phyloP scores from a whole-genome alignment of 352 stramenopile genomes.

The Albugo candida region DNA sequence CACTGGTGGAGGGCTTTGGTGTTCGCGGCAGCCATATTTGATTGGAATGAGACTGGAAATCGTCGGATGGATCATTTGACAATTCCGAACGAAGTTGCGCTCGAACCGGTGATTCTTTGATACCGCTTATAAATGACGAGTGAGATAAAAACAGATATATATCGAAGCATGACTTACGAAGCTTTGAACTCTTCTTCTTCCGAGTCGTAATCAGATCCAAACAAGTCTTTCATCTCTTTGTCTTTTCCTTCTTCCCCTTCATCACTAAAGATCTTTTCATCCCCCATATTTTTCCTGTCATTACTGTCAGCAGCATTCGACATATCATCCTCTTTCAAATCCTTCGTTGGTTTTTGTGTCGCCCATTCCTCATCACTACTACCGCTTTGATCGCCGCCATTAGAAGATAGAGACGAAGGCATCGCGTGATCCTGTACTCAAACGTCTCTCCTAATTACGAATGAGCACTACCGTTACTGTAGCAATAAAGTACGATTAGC shows the following conservation, averaged over 20 bases:
- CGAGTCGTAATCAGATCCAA: constrained; percentile 77
- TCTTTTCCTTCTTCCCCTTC: constrained; percentile 38
- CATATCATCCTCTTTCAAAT: background rate
- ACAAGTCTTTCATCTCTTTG: constrained; percentile 78
- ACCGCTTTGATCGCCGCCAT: too few species aligned
- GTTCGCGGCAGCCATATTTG: constrained; percentile 62
- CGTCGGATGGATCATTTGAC: constrained; percentile 16
- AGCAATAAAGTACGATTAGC: background rate
- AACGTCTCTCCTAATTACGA: background rate
- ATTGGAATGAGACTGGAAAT: constrained; percentile 15
- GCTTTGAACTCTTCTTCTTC: constrained; percentile 79
- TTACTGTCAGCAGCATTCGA: constrained; percentile 28
- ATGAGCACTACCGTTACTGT: background rate
- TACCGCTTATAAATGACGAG: constrained; percentile 19
- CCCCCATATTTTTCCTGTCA: background rate
- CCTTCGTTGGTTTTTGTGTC: background rate
- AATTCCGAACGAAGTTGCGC: constrained; percentile 27
- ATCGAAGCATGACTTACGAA: constrained; percentile 20
- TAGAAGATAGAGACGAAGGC: too few species aligned
- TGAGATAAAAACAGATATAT: background rate
- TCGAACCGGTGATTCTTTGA: constrained; percentile 63
- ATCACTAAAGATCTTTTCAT: constrained; percentile 39
- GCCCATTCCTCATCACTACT: background rate
- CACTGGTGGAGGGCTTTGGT: constrained; percentile 36
- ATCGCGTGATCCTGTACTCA: background rate